A percentile compares a stretch with the other conserved stretches of the same genome.
phyloP scores from a whole-genome alignment of 2,329 filamentous ascomycete species.

The Juglanconis oblonga region DNA sequence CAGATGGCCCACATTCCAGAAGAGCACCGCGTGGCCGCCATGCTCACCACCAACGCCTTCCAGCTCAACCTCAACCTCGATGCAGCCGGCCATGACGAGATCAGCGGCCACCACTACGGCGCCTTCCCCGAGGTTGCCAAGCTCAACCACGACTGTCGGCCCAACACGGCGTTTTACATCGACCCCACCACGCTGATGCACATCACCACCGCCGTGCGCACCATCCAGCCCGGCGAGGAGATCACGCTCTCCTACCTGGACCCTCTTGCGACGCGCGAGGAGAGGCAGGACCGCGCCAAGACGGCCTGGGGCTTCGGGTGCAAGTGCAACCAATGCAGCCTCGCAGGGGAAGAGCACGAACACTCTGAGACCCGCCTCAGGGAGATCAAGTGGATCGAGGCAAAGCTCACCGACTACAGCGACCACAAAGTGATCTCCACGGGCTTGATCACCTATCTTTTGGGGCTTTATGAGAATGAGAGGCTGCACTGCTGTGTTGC shows the following conservation, averaged over 20 bases:
- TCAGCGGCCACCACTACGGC: slow-evolving; percentile 29
- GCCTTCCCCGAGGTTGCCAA: slow-evolving; percentile 32
- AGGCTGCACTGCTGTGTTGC: slow-evolving; percentile 31
- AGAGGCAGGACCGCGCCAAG: slow-evolving; percentile 29
- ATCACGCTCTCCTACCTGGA: slow-evolving; percentile 37
- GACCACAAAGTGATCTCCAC: slow-evolving; percentile 23
- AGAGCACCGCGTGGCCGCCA: slow-evolving; percentile 23
- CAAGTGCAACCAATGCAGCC: slow-evolving; percentile 30
- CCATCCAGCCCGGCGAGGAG: slow-evolving; percentile 35
- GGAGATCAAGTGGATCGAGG: slow-evolving; percentile 27
- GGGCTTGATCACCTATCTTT: slow-evolving; percentile 28
- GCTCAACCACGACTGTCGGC: slow-evolving; percentile 39
- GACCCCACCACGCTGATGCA: slow-evolving; percentile 33
- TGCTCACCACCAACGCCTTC: slow-evolving; percentile 35
- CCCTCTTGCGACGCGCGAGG: slow-evolving; percentile 21
- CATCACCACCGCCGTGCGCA: slow-evolving; percentile 33
- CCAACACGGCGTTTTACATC: slow-evolving; percentile 35
- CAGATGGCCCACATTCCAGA: slow-evolving; percentile 30
- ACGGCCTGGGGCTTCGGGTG: slow-evolving; percentile 35
- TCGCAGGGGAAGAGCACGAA: slow-evolving; percentile 16
- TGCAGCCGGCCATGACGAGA: slow-evolving; percentile 19
- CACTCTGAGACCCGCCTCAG: slow-evolving; percentile 32
- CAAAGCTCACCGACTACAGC: slow-evolving; percentile 23
- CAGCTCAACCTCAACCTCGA: slow-evolving; percentile 26
- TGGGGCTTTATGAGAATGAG: slow-evolving; percentile 32